Evolutionary conservation across 495 filamentous ascomycete species (phyloP), one percentile per base, ranked within the genome.

Genomic region (Glonium stellatum): DNA sequence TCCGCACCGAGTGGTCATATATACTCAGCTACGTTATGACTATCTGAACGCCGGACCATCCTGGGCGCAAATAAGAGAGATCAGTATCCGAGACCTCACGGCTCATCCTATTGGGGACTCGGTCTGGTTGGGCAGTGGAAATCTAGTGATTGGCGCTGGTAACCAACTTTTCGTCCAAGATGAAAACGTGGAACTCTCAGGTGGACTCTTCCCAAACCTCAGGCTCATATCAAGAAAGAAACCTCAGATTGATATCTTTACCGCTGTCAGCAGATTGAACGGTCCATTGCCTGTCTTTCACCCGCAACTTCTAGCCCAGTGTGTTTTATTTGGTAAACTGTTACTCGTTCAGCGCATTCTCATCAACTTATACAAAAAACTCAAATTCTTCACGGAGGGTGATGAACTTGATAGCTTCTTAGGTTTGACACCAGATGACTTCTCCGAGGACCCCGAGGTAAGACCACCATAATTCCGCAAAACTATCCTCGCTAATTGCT

Each of bases 21-120:
- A 96, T n/a, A 85, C 88, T 22, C 92, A 97, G 71, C 85, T 96
- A 75, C 87, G 92, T 22, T 97, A 92, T 68, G 92, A 97, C 70
- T 96, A 97, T 67, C 75, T 96, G 42, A 87, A 92, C 59, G 84
- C 89, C 55, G 87, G 85, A n/a, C 88, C 92, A 5, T 90, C 92
- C 1, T 97, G 92, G 92, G 88, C 88, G 11, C 77, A 84, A 21
- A 86, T 96, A 60, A 76, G 89, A 59, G 87, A 96, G 67, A 88
- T 96, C 42, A 83, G 79, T 66, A 93, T 89, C 54, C 79, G 85
- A 55, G 84, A 90, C 60, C 77, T 92, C 41, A 95, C 92, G 23
- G 89, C 91, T 42, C 89, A 95, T 68, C 90, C 89, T 0, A 96
- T 99, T 58, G 90, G 90, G 4, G 92, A 96, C 66, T 92, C 90